Percentiles rank a stretch among this genome's conserved stretches.
Conservation (phyloP, 495 filamentous ascomycete species). For the Podospora australis region DNA sequence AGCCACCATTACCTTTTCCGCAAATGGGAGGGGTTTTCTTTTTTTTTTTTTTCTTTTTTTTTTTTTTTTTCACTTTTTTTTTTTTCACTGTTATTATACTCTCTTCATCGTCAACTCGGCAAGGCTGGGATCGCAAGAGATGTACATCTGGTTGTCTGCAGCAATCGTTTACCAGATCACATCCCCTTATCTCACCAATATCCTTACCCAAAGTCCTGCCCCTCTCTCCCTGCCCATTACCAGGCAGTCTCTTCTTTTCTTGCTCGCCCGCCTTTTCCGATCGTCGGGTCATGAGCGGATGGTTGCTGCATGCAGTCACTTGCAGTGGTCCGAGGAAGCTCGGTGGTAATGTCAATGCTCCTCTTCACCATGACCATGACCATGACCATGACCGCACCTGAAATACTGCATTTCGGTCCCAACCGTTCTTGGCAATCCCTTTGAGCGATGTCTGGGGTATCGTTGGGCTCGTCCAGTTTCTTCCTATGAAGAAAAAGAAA, state of each 20-base stretch:
- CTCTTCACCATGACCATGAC: background rate
- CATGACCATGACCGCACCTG: background rate
- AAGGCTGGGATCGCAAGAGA: background rate
- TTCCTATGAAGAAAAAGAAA: background rate
- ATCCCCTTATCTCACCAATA: background rate
- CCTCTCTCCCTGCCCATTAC: conserved; percentile 6
- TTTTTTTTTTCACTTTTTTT: conserved; percentile 4
- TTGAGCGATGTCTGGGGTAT: too few species aligned
- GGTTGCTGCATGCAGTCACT: conserved; percentile 17
- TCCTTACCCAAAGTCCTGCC: background rate
- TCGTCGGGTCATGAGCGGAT: conserved; percentile 9
- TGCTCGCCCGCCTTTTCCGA: conserved; percentile 14
- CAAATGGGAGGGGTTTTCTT: too few species aligned
- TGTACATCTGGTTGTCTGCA: too few species aligned
- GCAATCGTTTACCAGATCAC: background rate
- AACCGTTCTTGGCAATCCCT: too few species aligned
- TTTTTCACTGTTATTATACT: background rate
- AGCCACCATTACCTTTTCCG: too few species aligned
- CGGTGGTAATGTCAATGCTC: background rate
- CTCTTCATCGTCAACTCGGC: background rate
- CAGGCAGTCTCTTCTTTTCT: conserved; percentile 3
- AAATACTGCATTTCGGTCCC: too few species aligned
- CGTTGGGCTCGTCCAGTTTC: background rate
- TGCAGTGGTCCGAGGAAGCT: conserved; percentile 6
- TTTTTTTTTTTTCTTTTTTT: background rate